Base-by-base conservation (phyloP, 2,329 filamentous ascomycete genomes). In the Exophiala sideris region DNA sequence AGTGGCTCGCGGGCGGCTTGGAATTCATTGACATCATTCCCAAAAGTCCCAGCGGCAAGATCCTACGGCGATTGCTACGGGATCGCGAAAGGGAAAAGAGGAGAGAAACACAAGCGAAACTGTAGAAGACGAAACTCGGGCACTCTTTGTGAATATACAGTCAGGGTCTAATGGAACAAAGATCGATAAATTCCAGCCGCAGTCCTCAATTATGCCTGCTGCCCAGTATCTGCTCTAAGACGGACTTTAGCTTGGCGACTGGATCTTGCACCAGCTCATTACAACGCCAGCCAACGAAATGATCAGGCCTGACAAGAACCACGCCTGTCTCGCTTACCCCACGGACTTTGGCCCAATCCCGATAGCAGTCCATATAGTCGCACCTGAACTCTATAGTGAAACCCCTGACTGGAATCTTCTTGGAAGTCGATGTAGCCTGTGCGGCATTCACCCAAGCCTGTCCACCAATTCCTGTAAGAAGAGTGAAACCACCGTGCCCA, bases 41-140 rank as follows among this genome's bases (percentile, higher is more conserved):
- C 1, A 74, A 76, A 45, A 76, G 75, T 4, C 68, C 76, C 1
- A 76, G 74, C 52, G 33, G 33, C 33, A 35, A 85, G 76, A 84
- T 85, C 56, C 64, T 85, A 59, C 69, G 83, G 45, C 78, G 82
- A 48, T 68, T 87, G 39, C 70, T 95, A 63, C 77, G 88, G 38
- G 89, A 94, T 65, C 80, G 81, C 65, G 89, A 92, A 72, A 87
- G 78, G 74, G 84, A 85, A 67, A 76, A 76, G 56, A 80, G 86
- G 67, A 81, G 82, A 67, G 77, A 79, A 62, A 73, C 79, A 58
- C 85, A 85, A 0, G 75, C 84, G 11, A 91, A 84, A 75, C 66
- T 92, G 64, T 91, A 78, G 34, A 45, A 14, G 9, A 45, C 2
- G 3, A 35, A 9, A 35, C 33, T 9, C 3, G 33, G 33, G 16